Conservation (phyloP, 2,329 filamentous ascomycete genomes). For the Ambrosiella beaveri region DNA sequence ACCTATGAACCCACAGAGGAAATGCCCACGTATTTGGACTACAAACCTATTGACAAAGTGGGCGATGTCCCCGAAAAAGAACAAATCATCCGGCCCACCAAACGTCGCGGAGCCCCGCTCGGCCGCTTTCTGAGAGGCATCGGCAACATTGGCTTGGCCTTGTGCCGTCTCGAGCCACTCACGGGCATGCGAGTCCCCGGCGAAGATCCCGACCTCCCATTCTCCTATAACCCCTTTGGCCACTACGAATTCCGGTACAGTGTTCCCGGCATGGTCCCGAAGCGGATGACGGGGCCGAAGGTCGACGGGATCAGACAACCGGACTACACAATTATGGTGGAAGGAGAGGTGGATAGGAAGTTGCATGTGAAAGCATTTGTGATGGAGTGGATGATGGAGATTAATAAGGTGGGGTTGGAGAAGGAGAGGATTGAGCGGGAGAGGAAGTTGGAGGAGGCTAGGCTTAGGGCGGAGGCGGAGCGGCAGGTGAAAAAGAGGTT, state of each 20-base stretch:
- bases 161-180: constrained; percentile 84
- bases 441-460: not conserved
- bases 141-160: constrained; percentile 70
- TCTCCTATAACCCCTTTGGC: constrained; percentile 41
- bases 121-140: constrained; percentile 67
- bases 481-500: not conserved
- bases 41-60: constrained; percentile 23
- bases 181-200: constrained; percentile 59
- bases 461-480: not conserved
- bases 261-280: not conserved
- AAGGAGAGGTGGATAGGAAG: constrained; percentile 24
- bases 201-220: constrained; percentile 36
- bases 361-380: constrained; percentile 58
- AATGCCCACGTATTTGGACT: constrained; percentile 27
- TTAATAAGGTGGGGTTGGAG: constrained; percentile 18
- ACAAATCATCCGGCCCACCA: constrained; percentile 33
- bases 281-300: not conserved
- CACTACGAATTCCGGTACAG: constrained; percentile 34
- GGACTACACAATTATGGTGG: constrained; percentile 3
- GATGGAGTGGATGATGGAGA: constrained; percentile 50
- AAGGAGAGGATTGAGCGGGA: not conserved
- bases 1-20: constrained; percentile 38
- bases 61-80: constrained; percentile 27
- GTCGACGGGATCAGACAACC: constrained; percentile 12
- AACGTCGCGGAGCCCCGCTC: constrained; percentile 39